Evolutionary conservation across 805 yeast species (phyloP), one percentile per base, ranked within the genome.

Genomic region (Myxozyma sirexii): DNA sequence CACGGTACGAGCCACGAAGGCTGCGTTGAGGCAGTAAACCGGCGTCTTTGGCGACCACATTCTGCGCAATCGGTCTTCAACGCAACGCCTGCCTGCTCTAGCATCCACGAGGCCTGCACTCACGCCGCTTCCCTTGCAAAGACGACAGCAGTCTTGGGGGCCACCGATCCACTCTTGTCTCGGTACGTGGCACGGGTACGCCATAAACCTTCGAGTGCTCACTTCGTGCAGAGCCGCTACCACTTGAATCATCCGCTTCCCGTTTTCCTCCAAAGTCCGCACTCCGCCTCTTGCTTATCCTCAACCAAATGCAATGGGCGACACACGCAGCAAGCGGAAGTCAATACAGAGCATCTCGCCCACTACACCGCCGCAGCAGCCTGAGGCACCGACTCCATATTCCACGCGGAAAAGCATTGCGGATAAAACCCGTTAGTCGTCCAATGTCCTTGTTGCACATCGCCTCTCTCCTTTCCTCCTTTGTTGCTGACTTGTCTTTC

Each of bases 131-230:
- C n/a, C n/a, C n/a, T n/a, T n/a, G n/a, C n/a, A 29, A 29, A 10
- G 10, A 29, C 33, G 33, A 7, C 10, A 29, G 33, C 6, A 6
- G 6, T 6, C 33, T 7, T 29, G 10, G 33, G 33, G 10, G 33
- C 33, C n/a, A 38, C 42, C 24, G 41, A 47, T 33, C 24, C 31
- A 35, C 41, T 33, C 13, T 29, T 27, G 26, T 35, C 33, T 31
- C n/a, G 51, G 51, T 47, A 47, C 51, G 41, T 33, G 41, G 29
- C 51, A 19, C 24, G 27, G 41, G 41, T 47, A 47, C 51, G 33
- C 51, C 51, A 15, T 31, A 23, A 47, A 47, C 51, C 51, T 47
- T 47, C 51, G 51, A 19, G 27, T 4, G 41, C 51, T 47, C 51
- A 35, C 41, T 37, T 47, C 51, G 41, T 41, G 42, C 41, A 35